Percentiles rank a stretch among this genome's conserved stretches.
Evolutionary conservation across 164 flowering plant species (phyloP).

Genomic region (Houttuynia cordata): DNA sequence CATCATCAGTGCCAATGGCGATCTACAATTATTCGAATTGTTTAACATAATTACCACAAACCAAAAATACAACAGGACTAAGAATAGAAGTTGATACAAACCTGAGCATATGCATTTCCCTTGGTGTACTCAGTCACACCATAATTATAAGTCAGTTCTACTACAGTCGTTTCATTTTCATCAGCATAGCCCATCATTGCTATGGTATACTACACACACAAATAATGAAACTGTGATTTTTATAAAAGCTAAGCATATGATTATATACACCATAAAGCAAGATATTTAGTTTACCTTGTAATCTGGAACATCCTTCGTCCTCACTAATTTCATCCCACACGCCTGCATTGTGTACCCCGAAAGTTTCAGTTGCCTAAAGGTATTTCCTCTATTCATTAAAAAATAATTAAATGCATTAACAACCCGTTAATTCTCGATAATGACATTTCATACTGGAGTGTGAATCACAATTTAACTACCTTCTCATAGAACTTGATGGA

Average conservation of each 20-base stretch:
- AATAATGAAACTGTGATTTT: neutral
- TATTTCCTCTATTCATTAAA: no score
- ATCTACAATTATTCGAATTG: slow-evolving; percentile 27
- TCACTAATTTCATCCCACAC: slow-evolving; percentile 72
- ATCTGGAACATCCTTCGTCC: slow-evolving; percentile 58
- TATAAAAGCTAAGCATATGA: neutral
- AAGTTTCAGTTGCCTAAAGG: neutral
- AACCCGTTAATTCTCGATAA: no score
- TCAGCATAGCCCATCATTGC: slow-evolving; percentile 93
- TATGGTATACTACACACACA: slow-evolving; percentile 48
- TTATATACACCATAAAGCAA: neutral
- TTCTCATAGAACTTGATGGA: slow-evolving; percentile 89
- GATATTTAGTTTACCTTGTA: slow-evolving; percentile 41
- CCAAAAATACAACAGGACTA: neutral
- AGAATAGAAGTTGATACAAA: slow-evolving; percentile 9
- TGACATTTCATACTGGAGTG: no score
- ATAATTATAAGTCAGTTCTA: slow-evolving; percentile 90
- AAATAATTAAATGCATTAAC: neutral
- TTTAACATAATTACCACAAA: slow-evolving; percentile 1
- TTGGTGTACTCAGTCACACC: slow-evolving; percentile 94
- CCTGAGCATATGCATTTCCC: slow-evolving; percentile 99
- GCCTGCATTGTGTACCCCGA: slow-evolving; percentile 36
- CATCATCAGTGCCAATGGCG: slow-evolving; percentile 90
- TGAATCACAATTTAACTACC: slow-evolving; percentile 23
- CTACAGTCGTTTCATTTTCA: slow-evolving; percentile 66